Evolutionary conservation across 345 rosid genomes (phyloP).

Genomic region (Bruguiera gymnorhiza): DNA sequence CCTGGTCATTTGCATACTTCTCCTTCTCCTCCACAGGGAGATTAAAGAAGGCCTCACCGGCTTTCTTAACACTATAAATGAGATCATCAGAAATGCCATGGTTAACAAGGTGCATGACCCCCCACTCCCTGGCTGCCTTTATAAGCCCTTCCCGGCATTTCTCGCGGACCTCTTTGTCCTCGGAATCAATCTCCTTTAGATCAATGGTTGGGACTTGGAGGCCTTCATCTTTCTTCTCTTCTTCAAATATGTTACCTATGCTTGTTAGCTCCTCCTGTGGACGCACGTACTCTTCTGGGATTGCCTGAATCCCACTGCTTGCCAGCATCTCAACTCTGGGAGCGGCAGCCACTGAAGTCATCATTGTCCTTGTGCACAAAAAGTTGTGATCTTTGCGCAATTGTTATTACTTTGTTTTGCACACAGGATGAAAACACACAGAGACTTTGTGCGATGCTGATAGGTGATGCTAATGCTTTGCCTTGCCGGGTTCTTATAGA

Average conservation of each 20-base stretch:
- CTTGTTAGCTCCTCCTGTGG: constrained; percentile 69
- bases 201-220: constrained; percentile 84
- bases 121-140: constrained; percentile 72
- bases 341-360: constrained; percentile 14
- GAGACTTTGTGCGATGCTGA: no score
- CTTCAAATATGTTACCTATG: constrained; percentile 71
- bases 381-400: no score
- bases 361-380: constrained; percentile 16
- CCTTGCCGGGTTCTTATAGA: no score
- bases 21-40: constrained; percentile 84
- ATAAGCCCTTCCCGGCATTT: constrained; percentile 53
- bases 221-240: constrained; percentile 70
- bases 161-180: constrained; percentile 40
- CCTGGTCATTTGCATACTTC: constrained; percentile 82
- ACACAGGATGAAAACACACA: no score
- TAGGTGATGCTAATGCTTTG: no score
- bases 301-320: constrained; percentile 62
- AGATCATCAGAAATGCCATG: constrained; percentile 68
- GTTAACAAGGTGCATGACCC: constrained; percentile 92
- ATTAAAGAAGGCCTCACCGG: constrained; percentile 59
- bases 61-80: constrained; percentile 55
- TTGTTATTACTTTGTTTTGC: no score
- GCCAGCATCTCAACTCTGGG: constrained; percentile 72
- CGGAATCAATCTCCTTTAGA: constrained; percentile 52
- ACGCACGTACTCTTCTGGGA: constrained; percentile 77